Evolutionary conservation across 768 basidiomycete species (phyloP).

Genomic region (Tephrocybe rancida): DNA sequence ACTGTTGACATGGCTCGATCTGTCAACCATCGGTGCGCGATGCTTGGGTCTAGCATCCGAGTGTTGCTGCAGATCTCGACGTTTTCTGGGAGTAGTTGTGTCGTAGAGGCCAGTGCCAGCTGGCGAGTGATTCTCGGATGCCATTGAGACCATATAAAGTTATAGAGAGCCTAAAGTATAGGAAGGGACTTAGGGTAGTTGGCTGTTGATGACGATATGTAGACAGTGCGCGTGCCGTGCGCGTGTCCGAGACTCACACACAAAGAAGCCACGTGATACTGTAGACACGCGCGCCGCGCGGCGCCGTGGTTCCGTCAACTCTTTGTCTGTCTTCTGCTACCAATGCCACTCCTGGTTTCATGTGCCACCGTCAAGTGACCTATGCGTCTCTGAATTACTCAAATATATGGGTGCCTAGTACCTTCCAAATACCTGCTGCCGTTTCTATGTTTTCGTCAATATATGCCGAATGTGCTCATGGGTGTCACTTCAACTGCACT

Average conservation of each 20-base stretch:
- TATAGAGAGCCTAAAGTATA: conserved; percentile 1
- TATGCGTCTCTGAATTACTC: too few species aligned
- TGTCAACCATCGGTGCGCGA: conserved; percentile 6
- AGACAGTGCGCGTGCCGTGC: too few species aligned
- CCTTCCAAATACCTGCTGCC: not conserved
- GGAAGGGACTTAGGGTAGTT: too few species aligned
- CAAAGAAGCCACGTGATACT: not conserved
- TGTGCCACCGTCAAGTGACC: conserved; percentile 1
- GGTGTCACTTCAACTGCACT: conserved; percentile 1
- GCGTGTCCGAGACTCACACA: not conserved
- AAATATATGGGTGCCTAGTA: too few species aligned
- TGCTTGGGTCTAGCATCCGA: not conserved
- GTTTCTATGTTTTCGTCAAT: not conserved
- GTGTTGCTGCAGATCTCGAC: not conserved
- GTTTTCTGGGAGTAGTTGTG: not conserved
- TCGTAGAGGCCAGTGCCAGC: conserved; percentile 9
- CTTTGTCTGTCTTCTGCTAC: too few species aligned
- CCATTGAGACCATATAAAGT: conserved; percentile 3
- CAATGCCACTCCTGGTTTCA: not conserved
- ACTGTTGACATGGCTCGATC: conserved; percentile 2
- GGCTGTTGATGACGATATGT: not conserved
- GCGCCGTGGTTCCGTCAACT: too few species aligned
- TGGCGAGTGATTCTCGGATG: conserved; percentile 7
- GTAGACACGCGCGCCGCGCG: too few species aligned
- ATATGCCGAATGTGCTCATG: not conserved